Base-by-base conservation (phyloP, 2,329 filamentous ascomycete species). In the Blastomyces gilchristii region DNA sequence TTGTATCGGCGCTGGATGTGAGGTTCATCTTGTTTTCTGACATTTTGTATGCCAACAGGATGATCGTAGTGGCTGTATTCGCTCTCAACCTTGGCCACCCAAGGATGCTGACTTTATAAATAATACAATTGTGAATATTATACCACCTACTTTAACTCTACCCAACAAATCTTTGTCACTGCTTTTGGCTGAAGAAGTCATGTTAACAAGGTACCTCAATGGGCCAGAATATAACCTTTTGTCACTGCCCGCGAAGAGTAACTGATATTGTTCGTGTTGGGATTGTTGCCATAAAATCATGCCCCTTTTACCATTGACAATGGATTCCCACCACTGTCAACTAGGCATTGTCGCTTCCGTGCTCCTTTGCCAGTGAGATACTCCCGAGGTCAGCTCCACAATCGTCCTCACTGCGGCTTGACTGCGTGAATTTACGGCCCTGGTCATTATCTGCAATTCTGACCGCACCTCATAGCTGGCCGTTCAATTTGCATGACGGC, bases 61-160 rank as follows among this genome's bases (percentile, higher is more conserved):
- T 62, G 52, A 28, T 61, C 25, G 62, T 25, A 12, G 53, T 54
- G 25, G 58, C 58, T 2, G 62, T 41, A 31, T 64, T 45, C 22
- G 18, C 60, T 8, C 60, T 64, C 22, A 56, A 64, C 43, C 31
- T 62, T 39, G 39, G 25, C 16, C 62, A 64, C 50, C 59, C 62
- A n/a, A 52, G 12, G 3, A 37, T 64, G 18, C 60, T 64, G 11
- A 34, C 14, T 22, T 12, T 43, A 53, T 60, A 56, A 18, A 56
- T 56, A 37, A 56, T 56, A 37, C 9, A 4, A 0, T 18, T 31
- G 14, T 31, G 14, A 7, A 16, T 53, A 18, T 53, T 25, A 31
- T 16, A 34, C 28, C 28, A 16, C 12, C 16, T 53, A 53, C 28
- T 8, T n/a, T 22, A 22, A 16, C 28, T 31, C 7, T 28, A 53